phyloP scores from a whole-genome alignment of 140 eudicot species.

The Oenanthe javanica region DNA sequence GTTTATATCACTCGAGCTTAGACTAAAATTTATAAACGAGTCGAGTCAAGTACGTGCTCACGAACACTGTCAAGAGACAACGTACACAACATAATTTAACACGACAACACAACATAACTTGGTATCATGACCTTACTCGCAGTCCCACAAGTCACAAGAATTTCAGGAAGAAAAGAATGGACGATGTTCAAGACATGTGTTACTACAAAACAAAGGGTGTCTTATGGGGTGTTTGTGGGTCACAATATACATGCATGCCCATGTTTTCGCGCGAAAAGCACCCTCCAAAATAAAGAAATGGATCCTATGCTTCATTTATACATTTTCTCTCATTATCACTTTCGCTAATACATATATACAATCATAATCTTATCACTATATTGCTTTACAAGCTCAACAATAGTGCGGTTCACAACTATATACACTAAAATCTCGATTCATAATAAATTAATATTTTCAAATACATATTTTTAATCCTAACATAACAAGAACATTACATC shows the following conservation, averaged over 20 bases:
- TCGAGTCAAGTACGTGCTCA: too few relatives aligned
- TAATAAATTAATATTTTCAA: too few relatives aligned
- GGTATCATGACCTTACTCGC: background rate
- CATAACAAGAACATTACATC: too few relatives aligned
- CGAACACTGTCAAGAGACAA: background rate
- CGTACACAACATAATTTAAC: background rate
- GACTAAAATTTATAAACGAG: background rate
- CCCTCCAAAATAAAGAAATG: background rate
- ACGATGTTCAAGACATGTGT: background rate
- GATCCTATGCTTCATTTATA: slow-evolving; percentile 13
- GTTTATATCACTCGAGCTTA: too few relatives aligned
- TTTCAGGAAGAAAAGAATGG: background rate
- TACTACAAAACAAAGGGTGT: background rate
- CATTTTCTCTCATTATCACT: background rate
- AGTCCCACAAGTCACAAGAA: background rate
- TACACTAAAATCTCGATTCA: too few relatives aligned
- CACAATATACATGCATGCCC: background rate
- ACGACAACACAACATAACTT: background rate
- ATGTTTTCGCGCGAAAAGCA: background rate
- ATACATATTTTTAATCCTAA: too few relatives aligned
- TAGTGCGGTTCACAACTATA: background rate
- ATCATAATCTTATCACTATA: background rate
- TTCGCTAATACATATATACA: background rate
- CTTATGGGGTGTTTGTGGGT: slow-evolving; percentile 8
- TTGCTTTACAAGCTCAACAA: background rate